Base-by-base conservation (phyloP, 768 basidiomycete species). In the Psilocybe sp. region DNA sequence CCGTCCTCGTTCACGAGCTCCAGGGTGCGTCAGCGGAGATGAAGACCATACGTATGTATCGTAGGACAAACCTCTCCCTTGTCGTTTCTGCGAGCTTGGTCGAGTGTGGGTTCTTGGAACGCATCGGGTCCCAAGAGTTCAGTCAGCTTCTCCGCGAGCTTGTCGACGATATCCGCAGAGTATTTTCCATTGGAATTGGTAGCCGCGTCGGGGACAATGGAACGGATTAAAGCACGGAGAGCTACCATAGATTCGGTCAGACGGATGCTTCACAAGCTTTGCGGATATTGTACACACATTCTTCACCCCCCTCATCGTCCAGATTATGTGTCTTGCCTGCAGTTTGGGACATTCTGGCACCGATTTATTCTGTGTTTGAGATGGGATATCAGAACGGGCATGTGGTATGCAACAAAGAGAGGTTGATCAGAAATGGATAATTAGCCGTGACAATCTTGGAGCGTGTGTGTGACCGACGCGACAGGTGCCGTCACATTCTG, bases 1-100 rank as follows among this genome's bases (percentile, higher is more conserved):
- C 87, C 88, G 42, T 92, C 88, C 58, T 89, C 87, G 58, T 87
- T 87, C 36, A 85, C 57, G 46, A 85, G 71, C 88, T 90, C 52
- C 6, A 58, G 53, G 34, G 28, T 37, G 12, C 23, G 33, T 36
- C 44, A 51, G 44, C 60, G 44, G 55, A 60, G 53, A 46, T 61
- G 57, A 51, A 58, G 52, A 56, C 50, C 56, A 55, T 54, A 31
- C 51, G 40, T 56, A 46, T 32, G 43, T 51, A 46, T 52, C 44
- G 12, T 57, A 47, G 32, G 57, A 70, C 79, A 57, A 72, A 87
- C 88, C 79, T 88, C 81, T 74, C 79, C 80, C 66, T 73, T 73
- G 65, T 78, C 79, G 50, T 81, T 77, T 47, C 71, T 70, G 44
- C 53, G 67, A 44, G 71, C 69, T 7, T 64, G 59, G 43, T 60